These are phyloP conservation scores for Fraxinus baroniana DNA, from an alignment of 305 asterid species.

Conservation along the genomic window DNA sequence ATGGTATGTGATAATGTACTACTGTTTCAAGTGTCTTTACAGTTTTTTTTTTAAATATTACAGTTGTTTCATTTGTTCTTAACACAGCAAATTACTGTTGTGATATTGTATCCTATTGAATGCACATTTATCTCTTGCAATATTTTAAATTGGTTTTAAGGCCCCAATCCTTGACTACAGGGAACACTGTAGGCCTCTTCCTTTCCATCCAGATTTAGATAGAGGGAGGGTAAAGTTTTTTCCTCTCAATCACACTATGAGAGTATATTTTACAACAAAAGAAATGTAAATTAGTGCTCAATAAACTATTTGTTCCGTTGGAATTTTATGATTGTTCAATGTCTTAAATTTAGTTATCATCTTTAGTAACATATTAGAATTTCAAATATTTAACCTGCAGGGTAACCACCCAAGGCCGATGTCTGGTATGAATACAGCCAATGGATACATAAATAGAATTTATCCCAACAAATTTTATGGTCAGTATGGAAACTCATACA, in stretches of 20 bases:
- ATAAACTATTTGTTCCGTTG: neutral
- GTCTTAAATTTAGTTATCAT: neutral
- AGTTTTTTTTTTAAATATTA: neutral
- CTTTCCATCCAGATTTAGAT: neutral
- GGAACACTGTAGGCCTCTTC: neutral
- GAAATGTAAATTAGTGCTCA: neutral
- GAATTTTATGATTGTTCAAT: neutral
- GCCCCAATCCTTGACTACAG: neutral
- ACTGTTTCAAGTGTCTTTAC: neutral
- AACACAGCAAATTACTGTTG: neutral
- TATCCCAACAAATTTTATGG: conserved; percentile 55
- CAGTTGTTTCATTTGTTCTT: neutral
- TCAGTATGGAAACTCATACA: conserved; percentile 52
- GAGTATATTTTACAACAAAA: neutral
- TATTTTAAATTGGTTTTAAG: neutral
- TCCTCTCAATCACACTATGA: neutral
- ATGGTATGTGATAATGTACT: conserved; percentile 33
- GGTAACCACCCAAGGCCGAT: conserved; percentile 51
- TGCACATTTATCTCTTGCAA: neutral
- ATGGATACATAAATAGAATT: conserved; percentile 54
- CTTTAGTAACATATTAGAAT: neutral
- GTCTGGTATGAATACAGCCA: conserved; percentile 44
- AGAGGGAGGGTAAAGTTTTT: neutral
- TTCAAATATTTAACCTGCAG: conserved; percentile 24
- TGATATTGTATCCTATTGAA: neutral